phyloP scores from a whole-genome alignment of 768 basidiomycete genomes.

The Mycena epipterygia region DNA sequence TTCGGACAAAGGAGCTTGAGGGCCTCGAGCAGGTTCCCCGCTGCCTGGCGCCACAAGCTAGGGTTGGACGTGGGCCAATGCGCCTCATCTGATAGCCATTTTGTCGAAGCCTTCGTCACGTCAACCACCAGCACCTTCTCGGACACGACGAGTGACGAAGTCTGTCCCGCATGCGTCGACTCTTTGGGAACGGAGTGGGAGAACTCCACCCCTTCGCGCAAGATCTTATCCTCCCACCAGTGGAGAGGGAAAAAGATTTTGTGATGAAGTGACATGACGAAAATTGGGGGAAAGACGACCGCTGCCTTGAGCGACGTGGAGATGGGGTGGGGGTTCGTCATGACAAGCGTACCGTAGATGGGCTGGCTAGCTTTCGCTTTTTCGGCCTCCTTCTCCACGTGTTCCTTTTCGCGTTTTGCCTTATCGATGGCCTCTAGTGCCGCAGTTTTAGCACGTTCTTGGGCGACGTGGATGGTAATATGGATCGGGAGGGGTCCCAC shows the following conservation, averaged over 20 bases:
- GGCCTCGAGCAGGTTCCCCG: not conserved
- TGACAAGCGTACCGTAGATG: not conserved
- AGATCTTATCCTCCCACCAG: not conserved
- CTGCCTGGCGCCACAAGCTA: not conserved
- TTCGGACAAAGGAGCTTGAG: not conserved
- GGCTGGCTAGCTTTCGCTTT: not conserved
- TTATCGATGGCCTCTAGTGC: not conserved
- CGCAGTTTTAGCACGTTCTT: not conserved
- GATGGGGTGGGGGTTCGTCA: not conserved
- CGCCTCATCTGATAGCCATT: too few species aligned
- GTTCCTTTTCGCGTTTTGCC: not conserved
- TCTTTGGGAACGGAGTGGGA: not conserved
- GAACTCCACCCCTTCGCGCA: not conserved
- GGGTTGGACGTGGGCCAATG: too few species aligned
- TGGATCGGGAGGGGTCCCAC: slow-evolving; percentile 4
- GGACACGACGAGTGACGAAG: not conserved
- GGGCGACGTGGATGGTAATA: not conserved
- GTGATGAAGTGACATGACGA: not conserved
- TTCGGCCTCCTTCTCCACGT: not conserved
- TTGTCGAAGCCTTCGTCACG: not conserved
- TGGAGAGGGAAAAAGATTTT: slow-evolving; percentile 1
- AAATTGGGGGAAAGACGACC: not conserved
- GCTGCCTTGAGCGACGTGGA: not conserved
- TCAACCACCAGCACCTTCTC: not conserved
- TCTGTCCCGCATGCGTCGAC: not conserved